Base-by-base conservation (phyloP, 2,329 filamentous ascomycete species). In the Talaromyces albobiverticillius region DNA sequence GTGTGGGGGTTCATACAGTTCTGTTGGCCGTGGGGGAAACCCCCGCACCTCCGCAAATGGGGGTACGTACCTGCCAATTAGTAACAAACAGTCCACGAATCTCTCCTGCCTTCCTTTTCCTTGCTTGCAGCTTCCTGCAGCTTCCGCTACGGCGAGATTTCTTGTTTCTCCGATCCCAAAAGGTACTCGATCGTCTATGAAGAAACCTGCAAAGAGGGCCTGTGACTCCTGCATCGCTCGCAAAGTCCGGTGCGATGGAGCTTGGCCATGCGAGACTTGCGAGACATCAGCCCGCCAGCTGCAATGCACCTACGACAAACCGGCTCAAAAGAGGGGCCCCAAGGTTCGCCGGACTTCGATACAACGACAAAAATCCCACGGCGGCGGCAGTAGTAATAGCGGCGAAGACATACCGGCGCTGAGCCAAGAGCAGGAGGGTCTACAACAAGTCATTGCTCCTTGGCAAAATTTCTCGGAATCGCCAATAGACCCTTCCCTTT, bases 191-290 rank as follows among this genome's bases (percentile, higher is more conserved):
- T 25, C 11, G n/a, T 25, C 47, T 38, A 53, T 55, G 50, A 54
- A 41, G n/a, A 45, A 43, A 50, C 50, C 61, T 34, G 61, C 60
- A 20, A 68, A 67, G 61, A 57, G 63, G 56, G 65, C 66, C 40
- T 67, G 65, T 43, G 66, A 68, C 57, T 55, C 47, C 23, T 68
- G 63, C 23, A 68, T 67, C 36, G 58, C 59, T 36, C 62, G 66
- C 31, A 68, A 68, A 59, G 60, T 68, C 11, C 66, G 64, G 46
- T 67, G 62, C 54, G 63, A 57, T 46, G 65, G 65, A 22, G 54
- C 62, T 32, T 64, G 55, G 60, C 65, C 65, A 20, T 68, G 66
- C 53, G 55, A 61, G 45, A 65, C 64, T 14, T 68, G 66, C 42
- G 56, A 57, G 13, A 43, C 58, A 25, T 57, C 60, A 8, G 32